Conservation (phyloP, 306 rosid genomes). For the Dalbergia cochinchinensis region DNA sequence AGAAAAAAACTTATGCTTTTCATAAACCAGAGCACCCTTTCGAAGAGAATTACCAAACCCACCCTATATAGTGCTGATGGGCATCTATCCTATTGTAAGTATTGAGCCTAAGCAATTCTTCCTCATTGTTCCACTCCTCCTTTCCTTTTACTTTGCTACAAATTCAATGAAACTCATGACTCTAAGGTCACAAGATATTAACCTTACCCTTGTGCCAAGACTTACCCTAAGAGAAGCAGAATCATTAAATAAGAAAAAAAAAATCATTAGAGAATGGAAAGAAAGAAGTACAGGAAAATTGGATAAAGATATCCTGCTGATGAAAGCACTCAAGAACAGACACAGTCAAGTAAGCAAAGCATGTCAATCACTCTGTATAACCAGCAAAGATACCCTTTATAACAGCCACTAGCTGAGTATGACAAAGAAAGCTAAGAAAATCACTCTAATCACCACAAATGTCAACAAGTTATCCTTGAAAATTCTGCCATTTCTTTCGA, state of each 20-base stretch:
- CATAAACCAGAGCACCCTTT: no score
- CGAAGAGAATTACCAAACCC: no score
- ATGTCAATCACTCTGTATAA: constrained; percentile 22
- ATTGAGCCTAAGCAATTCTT: no score
- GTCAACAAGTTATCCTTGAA: constrained; percentile 31
- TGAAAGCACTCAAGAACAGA: constrained; percentile 19
- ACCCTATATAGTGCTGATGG: no score
- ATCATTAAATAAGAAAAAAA: constrained; percentile 20
- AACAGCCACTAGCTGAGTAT: constrained; percentile 16
- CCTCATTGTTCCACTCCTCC: no score
- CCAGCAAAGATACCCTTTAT: constrained; percentile 28
- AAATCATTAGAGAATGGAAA: constrained; percentile 16
- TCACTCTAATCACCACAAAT: constrained; percentile 9
- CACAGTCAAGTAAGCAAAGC: constrained; percentile 27
- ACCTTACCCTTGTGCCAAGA: no score
- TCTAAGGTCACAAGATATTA: no score
- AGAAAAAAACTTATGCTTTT: no score
- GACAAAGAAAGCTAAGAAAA: constrained; percentile 33
- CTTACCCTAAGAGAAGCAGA: no score
- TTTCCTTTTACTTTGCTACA: no score
- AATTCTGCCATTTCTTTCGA: constrained; percentile 20
- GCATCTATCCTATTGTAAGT: no score
- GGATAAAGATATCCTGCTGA: constrained; percentile 35
- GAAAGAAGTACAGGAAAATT: constrained; percentile 19
- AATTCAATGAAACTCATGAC: no score